Evolutionary conservation across 257 asterid genomes (phyloP).

Genomic region (Marsdenia floribunda): DNA sequence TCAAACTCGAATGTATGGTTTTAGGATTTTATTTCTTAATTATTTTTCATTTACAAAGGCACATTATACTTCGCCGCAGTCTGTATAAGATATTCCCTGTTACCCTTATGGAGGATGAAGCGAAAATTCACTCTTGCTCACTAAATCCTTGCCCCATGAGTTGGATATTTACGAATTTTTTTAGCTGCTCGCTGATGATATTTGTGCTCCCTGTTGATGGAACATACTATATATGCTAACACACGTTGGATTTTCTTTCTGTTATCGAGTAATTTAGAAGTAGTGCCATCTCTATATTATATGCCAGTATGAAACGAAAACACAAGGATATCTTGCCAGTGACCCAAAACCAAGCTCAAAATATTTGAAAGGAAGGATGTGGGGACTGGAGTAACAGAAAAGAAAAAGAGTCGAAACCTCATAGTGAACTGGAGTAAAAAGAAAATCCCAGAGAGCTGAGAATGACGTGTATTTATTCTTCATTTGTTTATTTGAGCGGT

Average conservation of each 20-base stretch:
- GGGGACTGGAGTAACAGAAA: not conserved
- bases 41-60: constrained; percentile 9
- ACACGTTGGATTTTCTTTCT: too few relatives aligned
- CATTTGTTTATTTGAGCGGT: not conserved
- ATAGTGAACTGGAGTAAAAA: not conserved
- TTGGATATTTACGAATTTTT: not conserved
- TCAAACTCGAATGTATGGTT: not conserved
- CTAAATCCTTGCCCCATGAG: not conserved
- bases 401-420: not conserved
- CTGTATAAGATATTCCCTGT: constrained; percentile 3
- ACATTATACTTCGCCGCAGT: not conserved
- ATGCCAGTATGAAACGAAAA: too few relatives aligned
- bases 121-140: not conserved
- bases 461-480: not conserved
- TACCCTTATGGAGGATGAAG: constrained; percentile 6
- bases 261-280: too few relatives aligned
- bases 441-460: not conserved
- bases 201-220: too few relatives aligned
- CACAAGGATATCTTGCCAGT: too few relatives aligned
- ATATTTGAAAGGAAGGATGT: too few relatives aligned
- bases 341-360: too few relatives aligned
- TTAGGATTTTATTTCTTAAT: constrained; percentile 4
- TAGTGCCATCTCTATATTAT: too few relatives aligned
- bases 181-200: too few relatives aligned
- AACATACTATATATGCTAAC: too few relatives aligned